Evolutionary conservation across 331 rosid genomes (phyloP).

Genomic region (Quercus phellos): DNA sequence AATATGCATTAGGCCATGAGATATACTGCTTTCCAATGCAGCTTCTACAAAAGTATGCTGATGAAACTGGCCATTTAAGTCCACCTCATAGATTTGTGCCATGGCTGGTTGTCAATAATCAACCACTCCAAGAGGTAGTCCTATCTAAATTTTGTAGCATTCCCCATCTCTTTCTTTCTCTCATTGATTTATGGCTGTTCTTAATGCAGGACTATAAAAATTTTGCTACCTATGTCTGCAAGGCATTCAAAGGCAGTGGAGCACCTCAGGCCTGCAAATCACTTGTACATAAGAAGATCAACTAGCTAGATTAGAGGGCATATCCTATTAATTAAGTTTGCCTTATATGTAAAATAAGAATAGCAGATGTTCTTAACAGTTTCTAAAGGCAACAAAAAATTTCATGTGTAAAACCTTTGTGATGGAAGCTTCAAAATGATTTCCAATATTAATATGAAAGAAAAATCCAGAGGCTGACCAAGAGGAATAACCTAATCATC

Average conservation of each 20-base stretch:
- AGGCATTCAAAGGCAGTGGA: slow-evolving; percentile 38
- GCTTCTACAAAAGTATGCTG: slow-evolving; percentile 41
- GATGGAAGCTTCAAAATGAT: not conserved
- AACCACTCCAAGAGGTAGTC: slow-evolving; percentile 47
- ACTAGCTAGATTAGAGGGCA: not conserved
- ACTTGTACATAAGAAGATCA: not conserved
- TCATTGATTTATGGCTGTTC: not conserved
- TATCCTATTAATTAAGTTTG: not conserved
- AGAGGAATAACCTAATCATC: no score
- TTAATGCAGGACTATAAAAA: slow-evolving; percentile 51
- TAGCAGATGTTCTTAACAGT: not conserved
- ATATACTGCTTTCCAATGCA: slow-evolving; percentile 22
- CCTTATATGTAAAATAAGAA: not conserved
- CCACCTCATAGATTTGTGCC: slow-evolving; percentile 47
- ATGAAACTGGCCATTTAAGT: slow-evolving; percentile 32
- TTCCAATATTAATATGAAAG: not conserved
- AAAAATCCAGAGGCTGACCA: no score
- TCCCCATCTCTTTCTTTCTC: not conserved
- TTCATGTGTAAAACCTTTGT: not conserved
- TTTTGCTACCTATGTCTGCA: slow-evolving; percentile 43
- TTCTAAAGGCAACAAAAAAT: not conserved
- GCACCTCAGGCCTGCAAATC: slow-evolving; percentile 39
- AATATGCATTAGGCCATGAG: not conserved
- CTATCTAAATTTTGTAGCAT: not conserved
- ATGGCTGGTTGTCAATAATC: slow-evolving; percentile 63